A percentile compares a stretch with the other conserved stretches of the same genome.
These are phyloP conservation scores for Pyrenochaeta sp. DNA, from an alignment of 2,329 filamentous ascomycete species.

Conservation along the genomic window DNA sequence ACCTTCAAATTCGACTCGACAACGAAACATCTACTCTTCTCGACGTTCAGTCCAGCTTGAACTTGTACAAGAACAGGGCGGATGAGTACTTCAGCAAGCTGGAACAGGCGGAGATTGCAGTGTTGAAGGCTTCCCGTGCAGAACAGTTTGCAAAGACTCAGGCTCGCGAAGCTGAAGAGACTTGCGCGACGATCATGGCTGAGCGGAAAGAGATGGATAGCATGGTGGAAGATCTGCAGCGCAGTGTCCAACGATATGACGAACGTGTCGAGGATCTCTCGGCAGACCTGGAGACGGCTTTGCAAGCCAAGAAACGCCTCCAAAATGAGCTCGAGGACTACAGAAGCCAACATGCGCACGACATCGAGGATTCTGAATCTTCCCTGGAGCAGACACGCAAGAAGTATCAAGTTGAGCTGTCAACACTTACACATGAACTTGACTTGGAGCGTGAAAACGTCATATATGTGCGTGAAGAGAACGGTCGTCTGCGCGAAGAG, in stretches of 20 bases:
- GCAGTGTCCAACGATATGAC: constrained; percentile 87
- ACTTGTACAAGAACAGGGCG: constrained; percentile 87
- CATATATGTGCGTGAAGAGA: constrained; percentile 84
- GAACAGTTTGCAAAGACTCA: constrained; percentile 95
- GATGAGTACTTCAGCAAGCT: constrained; percentile 98
- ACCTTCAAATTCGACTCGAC: constrained; percentile 91
- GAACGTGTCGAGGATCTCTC: constrained; percentile 91
- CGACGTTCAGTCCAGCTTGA: constrained; percentile 84
- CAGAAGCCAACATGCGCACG: constrained; percentile 90
- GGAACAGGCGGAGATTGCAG: constrained; percentile 94
- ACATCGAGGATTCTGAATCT: constrained; percentile 95
- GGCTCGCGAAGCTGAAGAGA: constrained; percentile 89
- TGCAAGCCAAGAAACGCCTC: constrained; percentile 90
- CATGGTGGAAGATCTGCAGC: constrained; percentile 86
- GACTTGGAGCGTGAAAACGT: constrained; percentile 92
- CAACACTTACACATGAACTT: constrained; percentile 87
- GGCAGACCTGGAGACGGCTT: constrained; percentile 83
- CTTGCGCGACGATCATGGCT: constrained; percentile 86
- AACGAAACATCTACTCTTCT: constrained; percentile 84
- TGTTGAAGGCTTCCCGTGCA: constrained; percentile 88
- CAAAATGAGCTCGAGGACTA: constrained; percentile 99
- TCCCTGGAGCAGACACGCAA: constrained; percentile 96
- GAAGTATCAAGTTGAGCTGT: constrained; percentile 96
- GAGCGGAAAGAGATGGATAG: constrained; percentile 91
- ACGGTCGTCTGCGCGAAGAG: constrained; percentile 89